Base-by-base conservation (phyloP, 352 stramenopile species). In the Globisporangium spiculum region DNA sequence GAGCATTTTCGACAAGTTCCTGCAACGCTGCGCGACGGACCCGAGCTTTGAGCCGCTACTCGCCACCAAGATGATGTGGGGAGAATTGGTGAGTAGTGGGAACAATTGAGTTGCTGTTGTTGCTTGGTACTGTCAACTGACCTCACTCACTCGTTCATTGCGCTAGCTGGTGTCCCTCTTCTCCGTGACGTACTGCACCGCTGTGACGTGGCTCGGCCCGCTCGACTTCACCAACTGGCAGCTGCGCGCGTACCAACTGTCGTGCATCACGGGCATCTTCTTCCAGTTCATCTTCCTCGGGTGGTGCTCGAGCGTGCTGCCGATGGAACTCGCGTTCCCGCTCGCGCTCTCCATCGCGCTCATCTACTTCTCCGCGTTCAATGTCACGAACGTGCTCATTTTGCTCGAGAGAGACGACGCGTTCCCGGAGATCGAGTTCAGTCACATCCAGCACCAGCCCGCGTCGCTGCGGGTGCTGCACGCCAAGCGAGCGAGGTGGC, bases 211-310 rank as follows among this genome's bases (percentile, higher is more conserved):
- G 79, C 76, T 90, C 18, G 79, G 79, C 3, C 76, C 77, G 6
- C 72, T 90, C 2, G 77, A 83, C 30, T 83, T 90, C 53, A 86
- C 77, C 2, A 50, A 30, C 57, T 84, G 79, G 79, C 79, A 90
- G 68, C 69, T 64, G 34, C 71, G 79, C 36, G 78, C 63, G 36
- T 78, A 84, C 22, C 66, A 79, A 38, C 27, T 78, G 38, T 77
- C 78, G 9, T 86, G 80, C 50, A 30, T 75, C 18, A 66, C 70
- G 9, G 78, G 78, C 57, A 70, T 67, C 2, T 27, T 74, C 22
- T 77, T 79, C 20, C 76, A 90, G 34, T 10, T 73, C 22, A 68
- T 81, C 12, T 88, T 87, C 63, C 63, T 79, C 1, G 53, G 65
- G 1, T 82, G 74, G 66, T 67, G 70, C 27, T 66, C 73, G 18